phyloP scores from a whole-genome alignment of 768 basidiomycete genomes.

The Pleurotus ostreatus region DNA sequence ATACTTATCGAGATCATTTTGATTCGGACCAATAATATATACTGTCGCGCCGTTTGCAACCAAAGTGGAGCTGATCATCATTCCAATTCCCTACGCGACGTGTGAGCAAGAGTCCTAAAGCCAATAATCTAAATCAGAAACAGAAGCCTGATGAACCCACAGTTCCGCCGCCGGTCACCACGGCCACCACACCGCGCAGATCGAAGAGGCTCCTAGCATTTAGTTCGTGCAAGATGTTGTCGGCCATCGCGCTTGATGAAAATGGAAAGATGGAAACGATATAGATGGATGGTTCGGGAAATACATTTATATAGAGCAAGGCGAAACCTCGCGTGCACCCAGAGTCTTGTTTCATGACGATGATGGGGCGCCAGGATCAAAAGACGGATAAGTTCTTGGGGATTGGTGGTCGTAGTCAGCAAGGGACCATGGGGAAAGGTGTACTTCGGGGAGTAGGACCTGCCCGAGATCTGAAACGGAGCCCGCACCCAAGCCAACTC shows the following conservation, averaged over 20 bases:
- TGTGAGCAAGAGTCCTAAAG: background rate
- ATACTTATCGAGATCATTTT: constrained; percentile 36
- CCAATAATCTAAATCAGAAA: background rate
- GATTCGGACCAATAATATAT: constrained; percentile 41
- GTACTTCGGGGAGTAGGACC: too few species aligned
- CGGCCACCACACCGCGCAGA: constrained; percentile 39
- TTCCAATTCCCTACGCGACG: constrained; percentile 35
- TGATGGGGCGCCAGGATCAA: too few species aligned
- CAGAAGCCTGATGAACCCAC: constrained; percentile 19
- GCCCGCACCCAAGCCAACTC: too few species aligned
- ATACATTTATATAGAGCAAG: too few species aligned
- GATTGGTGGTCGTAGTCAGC: too few species aligned
- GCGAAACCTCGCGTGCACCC: too few species aligned
- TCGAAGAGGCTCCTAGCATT: constrained; percentile 36
- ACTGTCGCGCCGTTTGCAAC: constrained; percentile 46
- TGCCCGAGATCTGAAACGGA: too few species aligned
- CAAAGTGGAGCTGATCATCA: constrained; percentile 45
- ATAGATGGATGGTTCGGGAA: too few species aligned
- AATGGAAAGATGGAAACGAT: too few species aligned
- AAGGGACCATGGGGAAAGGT: too few species aligned
- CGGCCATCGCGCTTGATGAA: constrained; percentile 14
- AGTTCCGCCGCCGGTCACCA: constrained; percentile 43
- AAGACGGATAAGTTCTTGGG: too few species aligned
- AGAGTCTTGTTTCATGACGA: too few species aligned
- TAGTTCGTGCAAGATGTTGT: constrained; percentile 26